phyloP scores from a whole-genome alignment of 805 yeast genomes.

The Sugiyamaella chiloensis region DNA sequence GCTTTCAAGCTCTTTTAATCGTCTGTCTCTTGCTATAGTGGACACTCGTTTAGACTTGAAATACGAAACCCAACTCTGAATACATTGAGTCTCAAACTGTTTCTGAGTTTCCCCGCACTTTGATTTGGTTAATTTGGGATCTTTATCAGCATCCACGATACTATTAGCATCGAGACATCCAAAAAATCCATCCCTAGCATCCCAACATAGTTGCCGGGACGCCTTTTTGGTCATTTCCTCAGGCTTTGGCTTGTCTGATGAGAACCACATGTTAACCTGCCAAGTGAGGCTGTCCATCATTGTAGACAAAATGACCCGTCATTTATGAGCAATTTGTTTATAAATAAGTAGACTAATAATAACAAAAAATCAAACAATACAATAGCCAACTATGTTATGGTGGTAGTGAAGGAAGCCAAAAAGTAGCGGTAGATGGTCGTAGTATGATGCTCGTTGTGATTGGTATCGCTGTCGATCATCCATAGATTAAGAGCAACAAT shows the following conservation, averaged over 20 bases:
- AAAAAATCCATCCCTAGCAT: slow-evolving; percentile 74
- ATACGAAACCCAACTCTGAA: slow-evolving; percentile 82
- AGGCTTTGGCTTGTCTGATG: slow-evolving; percentile 28
- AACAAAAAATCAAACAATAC: too few species aligned
- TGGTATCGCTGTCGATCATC: too few species aligned
- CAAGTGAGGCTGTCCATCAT: too few species aligned
- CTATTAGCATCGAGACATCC: slow-evolving; percentile 66
- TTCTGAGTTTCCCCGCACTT: slow-evolving; percentile 56
- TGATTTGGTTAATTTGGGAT: slow-evolving; percentile 44
- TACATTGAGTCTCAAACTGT: slow-evolving; percentile 73
- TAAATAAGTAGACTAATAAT: too few species aligned
- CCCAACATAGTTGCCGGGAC: slow-evolving; percentile 84
- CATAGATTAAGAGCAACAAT: too few species aligned
- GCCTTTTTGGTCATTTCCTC: slow-evolving; percentile 51
- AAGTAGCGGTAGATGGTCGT: too few species aligned
- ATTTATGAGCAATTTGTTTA: too few species aligned
- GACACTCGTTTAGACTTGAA: slow-evolving; percentile 86
- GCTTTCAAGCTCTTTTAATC: slow-evolving; percentile 66
- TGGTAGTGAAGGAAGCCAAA: too few species aligned
- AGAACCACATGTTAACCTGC: too few species aligned
- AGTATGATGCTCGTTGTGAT: too few species aligned
- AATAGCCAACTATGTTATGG: too few species aligned
- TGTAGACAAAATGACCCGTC: neutral
- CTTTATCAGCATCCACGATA: slow-evolving; percentile 61
- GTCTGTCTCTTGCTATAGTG: slow-evolving; percentile 65